These are phyloP conservation scores for Talaromyces atroroseus DNA, from an alignment of 2,329 filamentous ascomycete genomes.

Conservation along the genomic window DNA sequence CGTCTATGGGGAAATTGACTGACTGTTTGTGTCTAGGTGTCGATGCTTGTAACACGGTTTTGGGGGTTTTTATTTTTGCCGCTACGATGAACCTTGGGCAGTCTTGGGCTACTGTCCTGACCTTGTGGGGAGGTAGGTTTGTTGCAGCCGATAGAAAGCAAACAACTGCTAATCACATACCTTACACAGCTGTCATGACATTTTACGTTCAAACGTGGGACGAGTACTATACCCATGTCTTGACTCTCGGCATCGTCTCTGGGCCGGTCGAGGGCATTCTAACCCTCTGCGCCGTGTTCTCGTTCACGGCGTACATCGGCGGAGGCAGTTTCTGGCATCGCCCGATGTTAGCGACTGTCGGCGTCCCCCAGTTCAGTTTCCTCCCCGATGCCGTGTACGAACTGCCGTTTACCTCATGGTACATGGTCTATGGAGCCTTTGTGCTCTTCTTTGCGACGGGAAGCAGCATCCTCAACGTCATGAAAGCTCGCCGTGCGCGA, in stretches of 20 bases:
- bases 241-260: constrained; percentile 86
- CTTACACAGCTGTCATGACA: constrained; percentile 65
- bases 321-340: constrained; percentile 92
- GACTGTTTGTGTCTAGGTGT: too few relatives aligned
- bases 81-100: constrained; percentile 90
- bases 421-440: constrained; percentile 76
- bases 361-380: constrained; percentile 57
- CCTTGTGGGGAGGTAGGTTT: constrained; percentile 70
- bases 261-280: constrained; percentile 93
- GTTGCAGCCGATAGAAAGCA: neutral
- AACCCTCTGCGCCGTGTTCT: constrained; percentile 74
- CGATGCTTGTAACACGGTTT: constrained; percentile 91
- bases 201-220: constrained; percentile 99
- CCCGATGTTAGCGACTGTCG: constrained; percentile 66
- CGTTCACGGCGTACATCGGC: constrained; percentile 75
- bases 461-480: constrained; percentile 69
- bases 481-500: constrained; percentile 68
- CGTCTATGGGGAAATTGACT: too few relatives aligned
- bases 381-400: constrained; percentile 70
- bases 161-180: neutral
- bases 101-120: constrained; percentile 79
- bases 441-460: constrained; percentile 82
- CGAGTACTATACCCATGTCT: constrained; percentile 94
- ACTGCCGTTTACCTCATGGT: constrained; percentile 85
- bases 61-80: constrained; percentile 88